phyloP scores from a whole-genome alignment of 352 stramenopile genomes.

The Globisporangium abappressorium region DNA sequence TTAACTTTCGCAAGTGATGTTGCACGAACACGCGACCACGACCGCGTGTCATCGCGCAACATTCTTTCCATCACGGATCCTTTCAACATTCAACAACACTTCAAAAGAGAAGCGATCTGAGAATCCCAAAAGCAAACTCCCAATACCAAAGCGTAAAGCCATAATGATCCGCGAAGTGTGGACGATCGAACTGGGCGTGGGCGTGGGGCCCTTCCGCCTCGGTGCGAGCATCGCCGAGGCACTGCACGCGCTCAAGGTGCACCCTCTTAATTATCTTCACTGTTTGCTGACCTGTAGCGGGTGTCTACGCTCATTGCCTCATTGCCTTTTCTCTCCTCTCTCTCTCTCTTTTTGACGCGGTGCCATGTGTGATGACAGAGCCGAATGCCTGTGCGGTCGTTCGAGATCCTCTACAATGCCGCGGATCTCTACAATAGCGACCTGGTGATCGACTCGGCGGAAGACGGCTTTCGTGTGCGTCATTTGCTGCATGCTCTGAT shows the following conservation, averaged over 20 bases:
- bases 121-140: background rate
- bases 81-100: background rate
- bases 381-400: conserved; percentile 61
- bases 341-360: background rate
- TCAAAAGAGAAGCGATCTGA: conserved; percentile 1
- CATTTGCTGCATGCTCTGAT: conserved; percentile 4
- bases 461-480: conserved; percentile 66
- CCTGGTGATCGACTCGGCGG: conserved; percentile 59
- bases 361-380: conserved; percentile 26
- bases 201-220: conserved; percentile 73
- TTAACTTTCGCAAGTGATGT: background rate
- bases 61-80: background rate
- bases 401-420: conserved; percentile 80
- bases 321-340: background rate
- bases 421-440: conserved; percentile 57
- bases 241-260: conserved; percentile 76
- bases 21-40: background rate
- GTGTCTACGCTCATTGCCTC: background rate
- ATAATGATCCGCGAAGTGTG: conserved; percentile 77
- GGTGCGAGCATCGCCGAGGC: conserved; percentile 71
- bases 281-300: background rate
- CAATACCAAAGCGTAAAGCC: conserved; percentile 1
- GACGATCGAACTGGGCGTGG: conserved; percentile 78
- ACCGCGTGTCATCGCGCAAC: background rate
- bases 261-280: background rate